Base-by-base conservation (phyloP, 2,329 filamentous ascomycete species). In the Dendrostoma leiphaemia region DNA sequence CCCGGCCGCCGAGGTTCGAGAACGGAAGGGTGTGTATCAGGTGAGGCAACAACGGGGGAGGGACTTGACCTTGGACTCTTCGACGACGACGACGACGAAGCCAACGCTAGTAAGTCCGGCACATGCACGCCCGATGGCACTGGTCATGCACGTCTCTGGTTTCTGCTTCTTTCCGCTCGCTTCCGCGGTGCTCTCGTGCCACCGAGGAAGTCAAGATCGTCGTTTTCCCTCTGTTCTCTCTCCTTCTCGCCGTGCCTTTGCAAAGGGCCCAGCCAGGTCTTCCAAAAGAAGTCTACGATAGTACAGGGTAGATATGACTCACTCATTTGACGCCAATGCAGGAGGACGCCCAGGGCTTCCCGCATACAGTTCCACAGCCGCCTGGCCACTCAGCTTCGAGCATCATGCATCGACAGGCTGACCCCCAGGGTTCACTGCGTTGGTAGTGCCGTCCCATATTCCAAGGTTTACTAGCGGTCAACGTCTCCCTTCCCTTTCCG, bases 101-200 rank as follows among this genome's bases (percentile, higher is more conserved):
- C 47, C 52, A 54, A 40, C 40, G 40, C 47, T 54, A 38, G 46
- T n/a, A n/a, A n/a, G n/a, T n/a, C n/a, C n/a, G n/a, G n/a, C n/a
- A 38, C 32, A 44, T 54, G 52, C 47, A 54, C 52, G 52, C 21
- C 52, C 52, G 47, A 54, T 51, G 31, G n/a, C 46, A 51, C 52
- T 32, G 23, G 19, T 23, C 37, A 23, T 40, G 37, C 37, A 48
- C 37, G 13, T n/a, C n/a, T n/a, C n/a, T n/a, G n/a, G n/a, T n/a
- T n/a, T n/a, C n/a, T n/a, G n/a, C n/a, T n/a, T n/a, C n/a, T n/a
- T n/a, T n/a, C n/a, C n/a, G n/a, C n/a, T n/a, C n/a, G n/a, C n/a
- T n/a, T n/a, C n/a, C n/a, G n/a, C n/a, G n/a, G n/a, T n/a, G n/a
- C n/a, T n/a, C n/a, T n/a, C n/a, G n/a, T n/a, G n/a, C n/a, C n/a